Conservation (phyloP, 306 rosid species). For the Begonia peltatifolia region DNA sequence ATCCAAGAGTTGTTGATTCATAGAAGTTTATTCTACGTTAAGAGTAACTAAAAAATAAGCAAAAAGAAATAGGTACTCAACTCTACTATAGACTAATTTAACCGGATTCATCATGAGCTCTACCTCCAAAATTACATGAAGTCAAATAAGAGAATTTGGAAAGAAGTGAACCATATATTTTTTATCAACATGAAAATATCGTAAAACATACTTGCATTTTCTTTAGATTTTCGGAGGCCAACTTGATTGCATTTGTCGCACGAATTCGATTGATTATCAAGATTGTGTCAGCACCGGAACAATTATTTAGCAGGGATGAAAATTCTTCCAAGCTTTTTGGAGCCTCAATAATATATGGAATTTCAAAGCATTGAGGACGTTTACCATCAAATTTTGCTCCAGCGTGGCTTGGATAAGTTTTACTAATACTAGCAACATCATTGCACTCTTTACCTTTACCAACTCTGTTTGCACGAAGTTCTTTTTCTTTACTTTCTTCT, state of each 20-base stretch:
- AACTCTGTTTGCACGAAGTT: slow-evolving; percentile 13
- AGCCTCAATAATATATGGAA: slow-evolving; percentile 85
- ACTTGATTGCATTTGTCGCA: slow-evolving; percentile 67
- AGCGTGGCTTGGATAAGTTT: slow-evolving; percentile 18
- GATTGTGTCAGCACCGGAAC: slow-evolving; percentile 40
- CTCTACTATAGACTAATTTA: too few species aligned
- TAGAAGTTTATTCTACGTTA: too few species aligned
- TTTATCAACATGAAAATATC: slow-evolving; percentile 6
- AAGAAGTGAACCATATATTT: background rate
- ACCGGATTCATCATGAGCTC: too few species aligned
- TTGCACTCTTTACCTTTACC: slow-evolving; percentile 16
- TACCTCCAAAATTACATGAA: too few species aligned
- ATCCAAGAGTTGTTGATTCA: too few species aligned
- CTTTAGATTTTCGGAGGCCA: slow-evolving; percentile 75
- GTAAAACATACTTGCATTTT: slow-evolving; percentile 63
- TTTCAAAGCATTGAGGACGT: slow-evolving; percentile 27
- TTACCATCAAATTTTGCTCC: slow-evolving; percentile 27
- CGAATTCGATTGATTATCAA: slow-evolving; percentile 72
- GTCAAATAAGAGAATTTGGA: too few species aligned
- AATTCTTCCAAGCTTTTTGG: slow-evolving; percentile 67
- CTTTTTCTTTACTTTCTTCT: slow-evolving; percentile 23
- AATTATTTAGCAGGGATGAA: slow-evolving; percentile 32
- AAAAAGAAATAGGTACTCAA: too few species aligned
- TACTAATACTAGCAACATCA: slow-evolving; percentile 18
- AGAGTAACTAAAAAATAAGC: too few species aligned